These are phyloP conservation scores for Macrolepiota dolichaula DNA, from an alignment of 768 basidiomycete species.

Conservation along the genomic window DNA sequence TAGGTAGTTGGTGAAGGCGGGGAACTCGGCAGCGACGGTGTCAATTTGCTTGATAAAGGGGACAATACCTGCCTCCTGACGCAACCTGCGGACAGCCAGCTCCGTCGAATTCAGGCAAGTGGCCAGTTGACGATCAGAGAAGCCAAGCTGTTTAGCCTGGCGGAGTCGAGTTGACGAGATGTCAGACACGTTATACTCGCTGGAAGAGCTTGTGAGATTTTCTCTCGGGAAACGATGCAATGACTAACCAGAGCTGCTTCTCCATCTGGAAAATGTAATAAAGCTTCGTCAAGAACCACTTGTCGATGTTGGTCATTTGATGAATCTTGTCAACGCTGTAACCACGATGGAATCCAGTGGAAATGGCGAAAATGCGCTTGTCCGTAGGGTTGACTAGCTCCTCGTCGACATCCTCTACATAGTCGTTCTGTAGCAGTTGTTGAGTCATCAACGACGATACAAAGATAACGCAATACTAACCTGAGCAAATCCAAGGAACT, in stretches of 20 bases:
- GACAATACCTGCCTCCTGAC: constrained; percentile 77
- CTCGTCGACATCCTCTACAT: constrained; percentile 87
- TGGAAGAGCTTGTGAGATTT: constrained; percentile 23
- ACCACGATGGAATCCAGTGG: constrained; percentile 87
- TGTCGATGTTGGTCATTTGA: constrained; percentile 98
- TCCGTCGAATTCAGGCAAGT: constrained; percentile 83
- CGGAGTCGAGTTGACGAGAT: constrained; percentile 63
- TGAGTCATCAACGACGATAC: background rate
- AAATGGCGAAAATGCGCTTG: constrained; percentile 95
- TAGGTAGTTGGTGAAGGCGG: constrained; percentile 97
- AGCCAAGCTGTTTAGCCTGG: constrained; percentile 91
- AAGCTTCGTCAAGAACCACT: constrained; percentile 94
- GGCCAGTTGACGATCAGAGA: constrained; percentile 92
- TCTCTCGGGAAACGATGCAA: background rate
- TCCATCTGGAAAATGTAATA: constrained; percentile 84
- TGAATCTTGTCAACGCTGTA: constrained; percentile 96
- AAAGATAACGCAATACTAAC: constrained; percentile 26
- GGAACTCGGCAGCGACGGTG: constrained; percentile 98
- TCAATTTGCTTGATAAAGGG: constrained; percentile 99
- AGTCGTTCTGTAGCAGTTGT: constrained; percentile 62
- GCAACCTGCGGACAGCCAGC: constrained; percentile 85
- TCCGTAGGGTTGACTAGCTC: constrained; percentile 95
- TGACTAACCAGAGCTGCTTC: constrained; percentile 64
- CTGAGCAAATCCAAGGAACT: constrained; percentile 89
- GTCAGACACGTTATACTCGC: constrained; percentile 60